Base-by-base conservation (phyloP, 2,329 filamentous ascomycete genomes). In the Neopestalotiopsis rosae region DNA sequence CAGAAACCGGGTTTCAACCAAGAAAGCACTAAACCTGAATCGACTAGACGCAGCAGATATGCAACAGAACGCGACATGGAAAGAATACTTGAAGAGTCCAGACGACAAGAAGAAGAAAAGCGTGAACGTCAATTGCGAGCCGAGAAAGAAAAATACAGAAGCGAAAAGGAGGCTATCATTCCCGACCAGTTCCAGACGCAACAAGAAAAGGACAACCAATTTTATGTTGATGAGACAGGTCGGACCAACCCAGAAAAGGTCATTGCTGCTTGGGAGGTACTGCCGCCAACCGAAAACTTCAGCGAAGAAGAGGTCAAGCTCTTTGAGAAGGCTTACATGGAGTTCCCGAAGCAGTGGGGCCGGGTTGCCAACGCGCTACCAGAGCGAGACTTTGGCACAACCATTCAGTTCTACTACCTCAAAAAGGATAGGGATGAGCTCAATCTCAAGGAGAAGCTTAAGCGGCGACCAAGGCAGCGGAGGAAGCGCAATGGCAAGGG, bases 321-420 rank as follows among this genome's bases (percentile, higher is more conserved):
- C 34, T 94, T 96, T 76, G 91, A 94, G 73, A 90, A 91, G 73
- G 87, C 89, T 12, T 95, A 94, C 75, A 85, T 93, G 65, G 91
- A 94, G 70, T 88, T 88, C 69, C 92, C 92, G 0, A 96, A 96
- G 84, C 92, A 94, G 76, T 96, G 92, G 92, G 92, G 92, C 68
- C 90, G 89, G 74, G 90, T 96, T 69, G 91, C 93, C 5, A 89
- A 92, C 69, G 85, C 86, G 30, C 81, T 95, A 5, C 87, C 88
- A 0, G 85, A 87, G 38, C 89, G 93, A 30, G 90, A 92, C 74
- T 94, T 94, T 79, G 91, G 92, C 72, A 89, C 92, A 61, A 94
- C 92, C 79, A 96, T 96, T 73, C 91, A 94, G 76, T 94, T 95
- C 79, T 96, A 96, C 80, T 96, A 96, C 79, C 86, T 93, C 71